phyloP scores from a whole-genome alignment of 306 rosid genomes.

The Trifolium repens region DNA sequence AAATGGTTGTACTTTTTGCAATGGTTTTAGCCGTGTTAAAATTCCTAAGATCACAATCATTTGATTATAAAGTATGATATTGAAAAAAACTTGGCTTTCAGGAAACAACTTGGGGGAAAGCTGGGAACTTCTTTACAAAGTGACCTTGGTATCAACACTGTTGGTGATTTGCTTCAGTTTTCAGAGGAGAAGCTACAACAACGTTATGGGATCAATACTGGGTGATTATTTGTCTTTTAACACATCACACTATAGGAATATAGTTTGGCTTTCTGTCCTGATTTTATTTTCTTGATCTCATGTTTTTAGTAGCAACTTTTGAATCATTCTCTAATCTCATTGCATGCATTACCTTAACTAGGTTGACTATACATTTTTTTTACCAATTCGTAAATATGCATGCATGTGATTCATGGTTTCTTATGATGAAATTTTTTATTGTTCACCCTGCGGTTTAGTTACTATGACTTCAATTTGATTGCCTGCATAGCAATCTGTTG shows the following conservation, averaged over 20 bases:
- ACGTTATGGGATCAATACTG: slow-evolving; percentile 83
- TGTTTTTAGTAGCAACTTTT: slow-evolving; percentile 26
- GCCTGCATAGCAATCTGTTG: slow-evolving; percentile 27
- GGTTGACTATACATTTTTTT: slow-evolving; percentile 12
- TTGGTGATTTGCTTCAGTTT: slow-evolving; percentile 83
- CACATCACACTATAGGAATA: slow-evolving; percentile 21
- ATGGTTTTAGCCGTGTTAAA: slow-evolving; percentile 31
- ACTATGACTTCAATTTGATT: slow-evolving; percentile 22
- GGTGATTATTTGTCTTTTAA: slow-evolving; percentile 53
- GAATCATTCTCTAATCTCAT: slow-evolving; percentile 2
- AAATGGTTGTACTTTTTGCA: slow-evolving; percentile 12
- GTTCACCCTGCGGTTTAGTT: slow-evolving; percentile 14
- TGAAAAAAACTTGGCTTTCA: slow-evolving; percentile 48
- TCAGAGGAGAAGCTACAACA: slow-evolving; percentile 89
- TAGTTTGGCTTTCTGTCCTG: slow-evolving; percentile 19
- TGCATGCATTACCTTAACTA: slow-evolving; percentile 3
- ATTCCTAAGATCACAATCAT: slow-evolving; percentile 9
- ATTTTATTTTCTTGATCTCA: slow-evolving; percentile 9
- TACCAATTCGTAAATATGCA: neutral
- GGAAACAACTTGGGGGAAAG: slow-evolving; percentile 99
- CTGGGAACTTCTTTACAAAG: slow-evolving; percentile 83
- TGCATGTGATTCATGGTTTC: slow-evolving; percentile 16
- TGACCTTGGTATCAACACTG: slow-evolving; percentile 82
- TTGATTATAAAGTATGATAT: slow-evolving; percentile 22
- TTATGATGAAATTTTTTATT: neutral